Conservation (phyloP, 2,329 filamentous ascomycete genomes). For the Xylaria sp. region DNA sequence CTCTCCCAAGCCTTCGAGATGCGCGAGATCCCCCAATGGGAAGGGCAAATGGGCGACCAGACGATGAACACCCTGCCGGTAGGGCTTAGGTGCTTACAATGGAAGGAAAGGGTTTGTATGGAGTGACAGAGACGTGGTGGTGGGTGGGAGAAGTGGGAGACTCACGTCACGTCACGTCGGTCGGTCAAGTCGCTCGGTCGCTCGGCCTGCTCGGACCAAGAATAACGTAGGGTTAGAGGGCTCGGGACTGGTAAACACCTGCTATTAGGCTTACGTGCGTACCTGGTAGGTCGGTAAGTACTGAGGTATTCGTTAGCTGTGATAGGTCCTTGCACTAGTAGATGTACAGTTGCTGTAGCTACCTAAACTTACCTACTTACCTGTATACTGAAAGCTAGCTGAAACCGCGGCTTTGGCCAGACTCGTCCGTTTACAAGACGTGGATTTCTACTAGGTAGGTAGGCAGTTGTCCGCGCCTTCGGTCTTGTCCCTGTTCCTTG, state of each 20-base stretch:
- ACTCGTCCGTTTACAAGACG: neutral
- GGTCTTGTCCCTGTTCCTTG: neutral
- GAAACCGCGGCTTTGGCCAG: neutral
- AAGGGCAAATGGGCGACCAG: conserved; percentile 21
- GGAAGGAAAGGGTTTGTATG: conserved; percentile 2
- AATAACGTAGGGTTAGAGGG: neutral
- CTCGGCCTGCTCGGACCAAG: neutral
- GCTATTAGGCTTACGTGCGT: neutral
- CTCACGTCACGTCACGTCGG: conserved; percentile 27
- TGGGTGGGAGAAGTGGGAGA: conserved; percentile 20
- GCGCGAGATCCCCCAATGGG: conserved; percentile 30
- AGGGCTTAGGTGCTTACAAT: conserved; percentile 34
- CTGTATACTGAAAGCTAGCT: neutral
- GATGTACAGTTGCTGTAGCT: neutral
- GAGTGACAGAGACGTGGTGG: conserved; percentile 13
- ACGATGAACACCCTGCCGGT: conserved; percentile 31
- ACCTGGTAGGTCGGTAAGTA: neutral
- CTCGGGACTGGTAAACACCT: no score
- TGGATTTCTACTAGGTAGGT: neutral
- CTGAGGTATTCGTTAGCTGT: no score
- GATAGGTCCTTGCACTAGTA: no score
- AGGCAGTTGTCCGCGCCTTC: conserved; percentile 3
- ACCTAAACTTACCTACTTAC: neutral
- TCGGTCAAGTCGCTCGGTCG: neutral
- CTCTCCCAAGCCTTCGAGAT: conserved; percentile 24